A percentile compares a stretch with the other conserved stretches of the same genome.
phyloP scores from a whole-genome alignment of 495 filamentous ascomycete genomes.

The Annulohypoxylon nitens region DNA sequence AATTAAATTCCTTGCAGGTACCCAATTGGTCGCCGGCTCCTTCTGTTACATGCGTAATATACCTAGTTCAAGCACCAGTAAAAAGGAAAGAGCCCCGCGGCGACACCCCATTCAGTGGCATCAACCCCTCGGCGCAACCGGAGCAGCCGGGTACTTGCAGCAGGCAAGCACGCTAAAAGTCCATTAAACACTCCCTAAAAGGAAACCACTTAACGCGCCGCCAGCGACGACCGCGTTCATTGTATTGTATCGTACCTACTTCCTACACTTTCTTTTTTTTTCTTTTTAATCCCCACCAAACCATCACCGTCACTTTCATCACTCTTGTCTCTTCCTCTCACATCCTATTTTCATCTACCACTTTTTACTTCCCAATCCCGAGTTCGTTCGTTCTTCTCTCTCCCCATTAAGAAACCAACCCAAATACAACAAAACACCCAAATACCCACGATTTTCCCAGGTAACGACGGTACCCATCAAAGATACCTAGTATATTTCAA shows the following conservation, averaged over 20 bases:
- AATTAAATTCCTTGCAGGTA: constrained; percentile 32
- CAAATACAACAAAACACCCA: neutral
- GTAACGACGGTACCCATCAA: neutral
- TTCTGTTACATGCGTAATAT: constrained; percentile 20
- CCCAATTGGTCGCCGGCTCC: neutral
- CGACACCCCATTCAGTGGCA: neutral
- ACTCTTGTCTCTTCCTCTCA: too few species aligned
- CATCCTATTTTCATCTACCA: too few species aligned
- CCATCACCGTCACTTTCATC: too few species aligned
- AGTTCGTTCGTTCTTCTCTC: neutral
- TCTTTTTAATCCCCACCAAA: neutral
- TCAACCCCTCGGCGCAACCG: constrained; percentile 20
- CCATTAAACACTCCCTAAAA: constrained; percentile 39
- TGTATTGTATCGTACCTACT: neutral
- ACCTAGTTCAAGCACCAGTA: too few species aligned
- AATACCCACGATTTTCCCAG: neutral
- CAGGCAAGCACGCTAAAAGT: constrained; percentile 28
- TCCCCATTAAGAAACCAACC: neutral
- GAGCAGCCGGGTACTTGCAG: neutral
- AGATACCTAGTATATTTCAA: too few species aligned
- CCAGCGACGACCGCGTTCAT: constrained; percentile 4
- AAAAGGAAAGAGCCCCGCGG: constrained; percentile 12
- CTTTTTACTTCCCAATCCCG: neutral
- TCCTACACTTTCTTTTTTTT: neutral
- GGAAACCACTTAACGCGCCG: constrained; percentile 45